Evolutionary conservation across 345 rosid genomes (phyloP), one percentile per base, ranked within the genome.

Genomic region (Citrus cavaleriei): DNA sequence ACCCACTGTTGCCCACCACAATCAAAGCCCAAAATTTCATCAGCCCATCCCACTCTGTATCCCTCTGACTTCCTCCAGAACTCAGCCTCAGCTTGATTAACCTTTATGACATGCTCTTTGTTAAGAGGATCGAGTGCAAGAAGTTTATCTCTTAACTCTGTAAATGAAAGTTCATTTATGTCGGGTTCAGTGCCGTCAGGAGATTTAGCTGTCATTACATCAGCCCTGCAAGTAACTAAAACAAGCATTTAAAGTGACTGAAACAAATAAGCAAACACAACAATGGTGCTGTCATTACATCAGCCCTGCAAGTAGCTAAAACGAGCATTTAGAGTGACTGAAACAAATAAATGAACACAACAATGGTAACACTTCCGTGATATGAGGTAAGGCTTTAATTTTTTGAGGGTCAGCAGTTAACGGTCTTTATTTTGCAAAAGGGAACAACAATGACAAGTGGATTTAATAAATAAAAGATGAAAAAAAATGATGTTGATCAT

Each of bases 1-100:
- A 97, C 98, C 99, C 98, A 94, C 34, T 97, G 99, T 81, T 97
- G 99, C 79, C 98, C 99, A 79, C 99, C 98, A 80, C 98, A 97
- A 84, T 97, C 98, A 81, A 97, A 97, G 57, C 98, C 99, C 85
- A 97, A 80, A 70, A 97, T 97, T 77, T 94, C 98, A 88, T 94
- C 98, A 73, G 95, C 92, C 98, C 98, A 97, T 67, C 97, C 98
- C 62, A 93, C 90, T 85, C 98, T 92, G 79, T 90, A 93, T 81
- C 99, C 98, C 82, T 97, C 98, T 51, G 97, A 94, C 83, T 88
- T 97, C 83, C 80, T 93, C 98, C 99, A 93, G 91, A 88, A 96
- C 84, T 90, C 99, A 27, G 98, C 99, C 85, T 96, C 99, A 25
- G 98, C 97, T 77, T 81, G 88, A 82, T 93, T 94, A 66, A 94